Evolutionary conservation across 2,329 filamentous ascomycete species (phyloP), one percentile per base, ranked within the genome.

Genomic region (Lachnellula occidentalis): DNA sequence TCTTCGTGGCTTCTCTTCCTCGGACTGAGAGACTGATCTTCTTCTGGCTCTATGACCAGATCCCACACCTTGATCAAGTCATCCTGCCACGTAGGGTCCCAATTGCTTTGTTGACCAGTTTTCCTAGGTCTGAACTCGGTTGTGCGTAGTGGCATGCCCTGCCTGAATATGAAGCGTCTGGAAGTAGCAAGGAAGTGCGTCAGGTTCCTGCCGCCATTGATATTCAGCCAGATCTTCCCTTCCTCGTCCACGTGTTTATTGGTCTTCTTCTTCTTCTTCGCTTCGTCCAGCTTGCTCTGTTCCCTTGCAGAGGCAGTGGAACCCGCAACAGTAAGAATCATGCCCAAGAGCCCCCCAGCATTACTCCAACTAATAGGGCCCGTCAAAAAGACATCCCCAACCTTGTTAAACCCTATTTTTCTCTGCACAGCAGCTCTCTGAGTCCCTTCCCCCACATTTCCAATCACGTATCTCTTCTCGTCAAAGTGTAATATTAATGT

Each of bases 321-420:
- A 69, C 94, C 90, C 27, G 92, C 90, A 55, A 96, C 70, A 4
- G 90, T 95, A 61, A 99, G 78, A 54, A 96, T 79, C 75, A 92
- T 81, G 50, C 94, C 94, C 58, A 96, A 74, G 59, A 97, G 73
- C 3, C 94, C 94, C 54, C 94, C 94, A 34, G 82, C 81, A 64
- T 82, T 88, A 31, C 76, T 73, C 90, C 91, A 96, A 68, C 83
- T 78, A 41, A 88, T 81, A 41, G 77, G 78, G 2, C 94, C 94
- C 0, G 89, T 88, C 55, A 99, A 70, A 69, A 99, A 96, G 55
- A 96, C 75, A 64, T 95, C 84, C 46, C 83, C 81, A 1, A 90
- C 76, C 67, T 86, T 86, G 27, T 76, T 71, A 61, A 95, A 65
- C 34, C 78, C 75, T 9, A 86, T 68, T 53, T 84, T 87, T 59